These are phyloP conservation scores for Pseudozyma tsukubaensis DNA, from an alignment of 1,284 basidiomycete species.

Conservation along the genomic window DNA sequence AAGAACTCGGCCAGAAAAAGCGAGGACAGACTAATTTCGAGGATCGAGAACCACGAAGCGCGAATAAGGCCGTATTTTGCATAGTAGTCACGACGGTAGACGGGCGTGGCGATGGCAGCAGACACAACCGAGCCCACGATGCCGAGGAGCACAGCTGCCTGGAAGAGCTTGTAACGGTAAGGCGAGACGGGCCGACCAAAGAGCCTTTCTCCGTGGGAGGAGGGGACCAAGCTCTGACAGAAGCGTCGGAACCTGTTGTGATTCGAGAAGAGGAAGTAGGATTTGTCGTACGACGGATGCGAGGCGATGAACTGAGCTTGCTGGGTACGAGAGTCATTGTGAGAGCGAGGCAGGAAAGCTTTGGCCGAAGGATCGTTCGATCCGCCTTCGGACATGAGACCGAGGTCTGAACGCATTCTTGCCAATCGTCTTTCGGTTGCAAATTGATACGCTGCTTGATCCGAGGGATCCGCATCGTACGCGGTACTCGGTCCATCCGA, in stretches of 20 bases:
- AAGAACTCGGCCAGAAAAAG: slow-evolving; percentile 85
- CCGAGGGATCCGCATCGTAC: slow-evolving; percentile 45
- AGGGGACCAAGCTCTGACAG: slow-evolving; percentile 86
- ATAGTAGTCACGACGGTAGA: slow-evolving; percentile 84
- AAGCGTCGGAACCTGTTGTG: slow-evolving; percentile 79
- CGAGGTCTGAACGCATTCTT: slow-evolving; percentile 65
- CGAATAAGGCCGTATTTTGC: slow-evolving; percentile 74
- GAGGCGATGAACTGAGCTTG: slow-evolving; percentile 88
- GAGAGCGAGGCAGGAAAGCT: slow-evolving; percentile 66
- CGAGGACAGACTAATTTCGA: slow-evolving; percentile 81
- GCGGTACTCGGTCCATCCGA: slow-evolving; percentile 2
- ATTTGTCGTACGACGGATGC: slow-evolving; percentile 90
- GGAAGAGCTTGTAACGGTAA: slow-evolving; percentile 79
- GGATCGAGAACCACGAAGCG: slow-evolving; percentile 87
- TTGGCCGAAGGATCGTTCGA: slow-evolving; percentile 41
- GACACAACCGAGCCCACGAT: slow-evolving; percentile 87
- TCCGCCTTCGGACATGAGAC: slow-evolving; percentile 41
- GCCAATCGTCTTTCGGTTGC: slow-evolving; percentile 78
- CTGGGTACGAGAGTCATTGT: slow-evolving; percentile 80
- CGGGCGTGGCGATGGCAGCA: slow-evolving; percentile 85
- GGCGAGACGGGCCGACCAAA: slow-evolving; percentile 64
- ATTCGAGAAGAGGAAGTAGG: slow-evolving; percentile 90
- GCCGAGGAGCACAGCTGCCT: slow-evolving; percentile 79
- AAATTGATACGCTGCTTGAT: slow-evolving; percentile 65
- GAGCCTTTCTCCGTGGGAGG: slow-evolving; percentile 84